These are phyloP conservation scores for Eleusine coracana DNA, from an alignment of 176 grass and related monocot species.

Conservation along the genomic window DNA sequence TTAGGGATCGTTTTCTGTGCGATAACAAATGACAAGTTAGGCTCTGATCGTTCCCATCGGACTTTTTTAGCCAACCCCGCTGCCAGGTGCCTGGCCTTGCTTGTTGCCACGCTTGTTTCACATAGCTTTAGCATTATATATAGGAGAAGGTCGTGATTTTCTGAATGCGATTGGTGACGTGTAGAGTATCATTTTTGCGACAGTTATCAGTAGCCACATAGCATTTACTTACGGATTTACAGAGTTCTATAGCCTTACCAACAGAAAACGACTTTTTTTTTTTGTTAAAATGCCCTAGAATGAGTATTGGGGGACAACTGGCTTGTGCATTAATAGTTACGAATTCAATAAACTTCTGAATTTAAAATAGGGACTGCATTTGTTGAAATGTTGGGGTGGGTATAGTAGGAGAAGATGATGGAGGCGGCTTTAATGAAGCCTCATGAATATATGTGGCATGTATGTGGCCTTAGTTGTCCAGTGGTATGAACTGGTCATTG, in stretches of 20 bases:
- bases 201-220: background rate
- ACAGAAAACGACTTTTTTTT: background rate
- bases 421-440: background rate
- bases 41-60: background rate
- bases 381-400: background rate
- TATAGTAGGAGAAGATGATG: background rate
- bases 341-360: background rate
- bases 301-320: background rate
- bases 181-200: background rate
- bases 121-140: background rate
- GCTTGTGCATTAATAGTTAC: background rate
- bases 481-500: background rate
- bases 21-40: background rate
- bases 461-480: background rate
- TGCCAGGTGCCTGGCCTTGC: background rate
- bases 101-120: background rate
- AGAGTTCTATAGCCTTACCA: background rate
- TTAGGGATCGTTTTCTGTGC: background rate
- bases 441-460: background rate
- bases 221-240: background rate
- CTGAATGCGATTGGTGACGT: background rate
- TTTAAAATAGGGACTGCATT: background rate
- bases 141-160: background rate
- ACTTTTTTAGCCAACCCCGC: background rate
- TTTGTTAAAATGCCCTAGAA: background rate